These are phyloP conservation scores for Madurella mycetomatis DNA, from an alignment of 2,329 filamentous ascomycete species.

Conservation along the genomic window DNA sequence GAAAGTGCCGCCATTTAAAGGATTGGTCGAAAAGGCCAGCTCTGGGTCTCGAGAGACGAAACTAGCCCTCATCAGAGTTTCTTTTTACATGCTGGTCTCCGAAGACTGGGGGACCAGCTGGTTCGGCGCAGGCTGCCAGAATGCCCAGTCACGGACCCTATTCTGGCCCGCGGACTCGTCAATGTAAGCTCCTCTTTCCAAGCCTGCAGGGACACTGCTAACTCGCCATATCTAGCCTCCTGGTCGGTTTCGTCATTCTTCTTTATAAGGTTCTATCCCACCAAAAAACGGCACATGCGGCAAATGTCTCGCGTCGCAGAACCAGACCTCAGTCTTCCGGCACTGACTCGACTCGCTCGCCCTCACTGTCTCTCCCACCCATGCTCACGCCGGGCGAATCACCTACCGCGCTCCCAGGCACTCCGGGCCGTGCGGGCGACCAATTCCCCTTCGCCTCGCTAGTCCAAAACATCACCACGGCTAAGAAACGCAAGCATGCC, in stretches of 20 bases:
- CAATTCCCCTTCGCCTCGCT: constrained; percentile 11
- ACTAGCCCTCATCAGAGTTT: constrained; percentile 7
- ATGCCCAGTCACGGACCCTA: constrained; percentile 3
- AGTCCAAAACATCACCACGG: constrained; percentile 4
- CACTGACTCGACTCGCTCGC: neutral
- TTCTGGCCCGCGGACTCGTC: constrained; percentile 23
- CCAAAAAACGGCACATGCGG: constrained; percentile 2
- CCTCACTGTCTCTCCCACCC: neutral
- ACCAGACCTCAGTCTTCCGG: neutral
- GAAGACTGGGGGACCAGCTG: constrained; percentile 16
- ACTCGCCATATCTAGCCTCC: neutral
- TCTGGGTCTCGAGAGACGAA: constrained; percentile 7
- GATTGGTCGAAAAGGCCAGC: constrained; percentile 3
- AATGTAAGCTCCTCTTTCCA: constrained; percentile 6
- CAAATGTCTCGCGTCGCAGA: neutral
- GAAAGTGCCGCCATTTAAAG: constrained; percentile 5
- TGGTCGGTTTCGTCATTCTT: constrained; percentile 13
- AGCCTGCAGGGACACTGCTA: neutral
- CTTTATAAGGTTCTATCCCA: constrained; percentile 9
- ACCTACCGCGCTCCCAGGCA: neutral
- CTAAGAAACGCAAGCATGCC: constrained; percentile 17
- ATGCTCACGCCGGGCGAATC: neutral
- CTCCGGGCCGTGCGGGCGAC: neutral
- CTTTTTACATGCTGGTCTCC: constrained; percentile 15
- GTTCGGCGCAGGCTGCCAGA: constrained; percentile 13